Evolutionary conservation across 306 rosid species (phyloP), one percentile per base, ranked within the genome.

Genomic region (Betula pendula): DNA sequence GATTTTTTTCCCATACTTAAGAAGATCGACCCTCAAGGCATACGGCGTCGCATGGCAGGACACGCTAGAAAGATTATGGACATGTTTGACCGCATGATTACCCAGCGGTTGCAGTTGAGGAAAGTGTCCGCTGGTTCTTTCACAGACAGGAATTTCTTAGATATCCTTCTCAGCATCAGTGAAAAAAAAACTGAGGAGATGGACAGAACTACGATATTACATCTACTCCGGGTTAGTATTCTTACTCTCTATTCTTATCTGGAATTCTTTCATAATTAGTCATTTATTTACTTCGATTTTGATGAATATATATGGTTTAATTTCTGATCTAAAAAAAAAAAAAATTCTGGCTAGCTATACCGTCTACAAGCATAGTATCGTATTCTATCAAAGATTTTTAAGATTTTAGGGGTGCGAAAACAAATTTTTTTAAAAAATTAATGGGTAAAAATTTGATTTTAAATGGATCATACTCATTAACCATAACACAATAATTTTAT

Each of bases 1-100:
- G 90, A 89, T 78, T 79, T 47, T 78, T 86, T 89, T 15, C 86
- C 89, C 0, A 2, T 80, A 24, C 75, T 86, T 49, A 84, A 63
- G 74, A 74, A 47, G 66, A 2, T 83, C 44, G 89, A 87, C 55
- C 89, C 86, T 29, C 85, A 84, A 19, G 89, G 90, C 0, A 52
- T 75, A 5, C 77, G 71, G 20, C 43, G 73, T 8, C 42, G 75
- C 0, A 43, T 85, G 58, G 2, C 68, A 4, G 27, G n/a, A 51
- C 71, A 78, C 47, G 45, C 71, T 2, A 5, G 43, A 4, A 84
- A 75, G 76, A n/a, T 89, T 8, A 15, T 84, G 16, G 45, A 13
- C 44, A 31, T 78, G 6, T 43, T 84, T 20, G 83, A 73, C 2
- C 2, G 45, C 24, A 55, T 80, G 20, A 73, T 84, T n/a, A 5